phyloP scores from a whole-genome alignment of 2,329 filamentous ascomycete species.

The Claviceps fusiformis region DNA sequence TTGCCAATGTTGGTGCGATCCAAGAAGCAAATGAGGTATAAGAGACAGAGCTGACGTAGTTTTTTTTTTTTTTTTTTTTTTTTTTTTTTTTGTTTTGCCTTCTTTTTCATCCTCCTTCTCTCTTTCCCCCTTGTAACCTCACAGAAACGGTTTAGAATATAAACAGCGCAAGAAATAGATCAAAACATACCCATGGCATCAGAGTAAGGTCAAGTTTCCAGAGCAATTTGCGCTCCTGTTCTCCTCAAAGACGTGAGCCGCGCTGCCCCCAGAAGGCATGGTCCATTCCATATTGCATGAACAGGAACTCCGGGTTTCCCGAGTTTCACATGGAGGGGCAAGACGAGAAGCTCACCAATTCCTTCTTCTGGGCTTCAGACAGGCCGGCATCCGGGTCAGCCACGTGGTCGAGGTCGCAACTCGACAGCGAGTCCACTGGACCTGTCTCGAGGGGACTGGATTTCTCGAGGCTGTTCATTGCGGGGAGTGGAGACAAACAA shows the following conservation, averaged over 20 bases:
- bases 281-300: too few species aligned
- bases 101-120: too few species aligned
- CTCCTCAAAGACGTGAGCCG: neutral
- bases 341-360: constrained; percentile 35
- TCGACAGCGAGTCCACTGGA: constrained; percentile 15
- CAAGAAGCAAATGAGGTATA: constrained; percentile 64
- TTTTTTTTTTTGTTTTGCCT: too few species aligned
- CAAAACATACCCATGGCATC: constrained; percentile 39
- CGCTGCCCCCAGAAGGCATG: too few species aligned
- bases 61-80: too few species aligned
- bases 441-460: constrained; percentile 7
- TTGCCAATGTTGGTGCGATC: constrained; percentile 67
- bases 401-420: constrained; percentile 15
- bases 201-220: constrained; percentile 48
- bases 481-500: too few species aligned
- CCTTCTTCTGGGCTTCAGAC: constrained; percentile 46
- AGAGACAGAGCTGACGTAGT: constrained; percentile 40
- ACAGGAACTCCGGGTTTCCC: too few species aligned
- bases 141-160: too few species aligned
- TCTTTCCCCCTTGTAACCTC: too few species aligned
- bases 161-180: neutral
- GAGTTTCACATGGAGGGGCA: too few species aligned
- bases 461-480: constrained; percentile 22
- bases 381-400: constrained; percentile 44
- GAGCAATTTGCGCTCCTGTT: constrained; percentile 46